Percentiles rank a stretch among this genome's conserved stretches.
Conservation (phyloP, 768 basidiomycete species). For the Lyophyllum semitale region DNA sequence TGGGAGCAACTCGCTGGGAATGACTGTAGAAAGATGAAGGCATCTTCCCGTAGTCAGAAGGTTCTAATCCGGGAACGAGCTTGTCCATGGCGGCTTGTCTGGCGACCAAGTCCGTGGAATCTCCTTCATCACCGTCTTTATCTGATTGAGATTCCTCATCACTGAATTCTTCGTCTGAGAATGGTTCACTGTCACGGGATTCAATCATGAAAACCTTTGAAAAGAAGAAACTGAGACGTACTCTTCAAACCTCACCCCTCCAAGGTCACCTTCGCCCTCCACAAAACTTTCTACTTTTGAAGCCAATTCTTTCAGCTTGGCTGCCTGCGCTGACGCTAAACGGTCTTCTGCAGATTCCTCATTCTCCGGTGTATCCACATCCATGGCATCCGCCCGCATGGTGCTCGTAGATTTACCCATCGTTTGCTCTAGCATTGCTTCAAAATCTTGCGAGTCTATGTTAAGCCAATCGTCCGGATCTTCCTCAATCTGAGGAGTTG, state of each 20-base stretch:
- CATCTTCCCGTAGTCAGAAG: constrained; percentile 90
- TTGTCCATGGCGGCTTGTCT: constrained; percentile 72
- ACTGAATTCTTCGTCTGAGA: constrained; percentile 67
- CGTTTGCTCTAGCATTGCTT: constrained; percentile 63
- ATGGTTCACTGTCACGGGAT: constrained; percentile 50
- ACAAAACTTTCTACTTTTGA: constrained; percentile 89
- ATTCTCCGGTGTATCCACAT: constrained; percentile 39
- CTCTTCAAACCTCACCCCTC: constrained; percentile 92
- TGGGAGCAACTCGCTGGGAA: constrained; percentile 65
- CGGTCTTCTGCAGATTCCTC: constrained; percentile 46
- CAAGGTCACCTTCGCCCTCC: constrained; percentile 83
- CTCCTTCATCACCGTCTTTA: constrained; percentile 33
- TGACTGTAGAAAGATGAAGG: constrained; percentile 66
- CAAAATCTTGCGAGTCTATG: constrained; percentile 74
- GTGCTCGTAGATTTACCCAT: constrained; percentile 24
- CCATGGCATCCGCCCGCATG: constrained; percentile 39
- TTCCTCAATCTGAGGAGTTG: constrained; percentile 12
- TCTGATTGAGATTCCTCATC: constrained; percentile 56
- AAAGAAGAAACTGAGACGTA: constrained; percentile 30
- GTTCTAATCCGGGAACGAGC: constrained; percentile 78
- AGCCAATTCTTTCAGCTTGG: constrained; percentile 74
- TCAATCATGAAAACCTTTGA: constrained; percentile 1
- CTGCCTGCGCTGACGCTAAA: constrained; percentile 64
- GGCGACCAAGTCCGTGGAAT: constrained; percentile 33
- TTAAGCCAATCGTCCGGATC: constrained; percentile 80